Conservation (phyloP, 2,329 filamentous ascomycete genomes). For the Penicillium sp. region DNA sequence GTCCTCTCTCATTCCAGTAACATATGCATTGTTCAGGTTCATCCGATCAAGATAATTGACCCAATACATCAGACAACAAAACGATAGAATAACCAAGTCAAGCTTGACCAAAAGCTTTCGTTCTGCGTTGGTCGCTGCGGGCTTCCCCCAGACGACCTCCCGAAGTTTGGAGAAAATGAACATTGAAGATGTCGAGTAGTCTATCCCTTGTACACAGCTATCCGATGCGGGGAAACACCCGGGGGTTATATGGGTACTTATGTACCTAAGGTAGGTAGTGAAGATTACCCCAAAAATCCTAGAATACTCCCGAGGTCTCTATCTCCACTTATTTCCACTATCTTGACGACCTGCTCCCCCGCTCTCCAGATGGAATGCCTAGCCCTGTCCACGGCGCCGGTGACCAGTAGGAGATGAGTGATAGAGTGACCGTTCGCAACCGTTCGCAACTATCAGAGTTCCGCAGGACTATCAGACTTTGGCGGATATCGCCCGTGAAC, state of each 20-base stretch:
- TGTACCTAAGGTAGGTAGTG: too few relatives aligned
- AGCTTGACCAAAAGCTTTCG: neutral
- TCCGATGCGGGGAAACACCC: neutral
- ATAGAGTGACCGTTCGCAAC: too few relatives aligned
- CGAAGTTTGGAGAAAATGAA: neutral
- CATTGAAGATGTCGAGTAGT: neutral
- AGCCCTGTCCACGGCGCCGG: too few relatives aligned
- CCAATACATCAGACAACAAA: neutral
- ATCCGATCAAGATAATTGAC: neutral
- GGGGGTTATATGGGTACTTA: neutral
- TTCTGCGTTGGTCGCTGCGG: neutral
- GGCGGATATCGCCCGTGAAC: too few relatives aligned
- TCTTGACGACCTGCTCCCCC: neutral
- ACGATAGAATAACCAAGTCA: neutral
- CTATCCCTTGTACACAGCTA: neutral
- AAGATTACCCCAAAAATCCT: neutral
- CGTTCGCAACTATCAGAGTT: too few relatives aligned
- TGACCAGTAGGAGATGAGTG: too few relatives aligned
- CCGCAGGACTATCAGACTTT: neutral
- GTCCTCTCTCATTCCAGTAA: neutral
- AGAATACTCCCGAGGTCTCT: neutral
- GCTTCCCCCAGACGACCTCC: neutral
- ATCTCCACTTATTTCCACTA: neutral
- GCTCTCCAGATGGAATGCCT: too few relatives aligned
- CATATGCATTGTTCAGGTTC: neutral